phyloP scores from a whole-genome alignment of 108 stramenopile genomes.

The Stephanodiscus triporus region DNA sequence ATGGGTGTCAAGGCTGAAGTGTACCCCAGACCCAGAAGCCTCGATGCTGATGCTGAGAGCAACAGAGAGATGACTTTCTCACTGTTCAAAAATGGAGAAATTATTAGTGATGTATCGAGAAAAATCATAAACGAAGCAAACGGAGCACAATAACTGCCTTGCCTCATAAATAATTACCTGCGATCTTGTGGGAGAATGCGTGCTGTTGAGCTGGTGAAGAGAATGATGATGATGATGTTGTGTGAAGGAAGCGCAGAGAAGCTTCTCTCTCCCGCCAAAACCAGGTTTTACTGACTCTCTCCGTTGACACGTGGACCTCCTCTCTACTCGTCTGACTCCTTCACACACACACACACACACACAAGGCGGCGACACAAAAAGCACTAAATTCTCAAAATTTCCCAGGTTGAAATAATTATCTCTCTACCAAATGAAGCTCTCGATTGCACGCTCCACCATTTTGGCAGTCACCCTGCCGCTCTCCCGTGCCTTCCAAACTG shows the following conservation, averaged over 20 bases:
- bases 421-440: slow-evolving; percentile 25
- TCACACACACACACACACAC: too few relatives aligned
- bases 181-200: too few relatives aligned
- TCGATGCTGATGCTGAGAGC: slow-evolving; percentile 22
- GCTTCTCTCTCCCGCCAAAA: too few relatives aligned
- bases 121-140: neutral
- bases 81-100: slow-evolving; percentile 2
- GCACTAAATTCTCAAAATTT: too few relatives aligned
- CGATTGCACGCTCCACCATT: slow-evolving; percentile 14
- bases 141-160: neutral
- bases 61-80: slow-evolving; percentile 24
- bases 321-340: too few relatives aligned
- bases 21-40: slow-evolving; percentile 29
- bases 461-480: slow-evolving; percentile 15
- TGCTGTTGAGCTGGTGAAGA: too few relatives aligned
- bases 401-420: too few relatives aligned
- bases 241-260: too few relatives aligned
- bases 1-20: slow-evolving; percentile 20
- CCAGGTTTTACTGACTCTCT: too few relatives aligned
- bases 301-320: too few relatives aligned
- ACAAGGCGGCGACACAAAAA: too few relatives aligned
- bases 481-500: slow-evolving; percentile 16
- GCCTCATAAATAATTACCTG: neutral
- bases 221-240: too few relatives aligned
- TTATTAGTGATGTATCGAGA: neutral